Evolutionary conservation across 768 basidiomycete genomes (phyloP), one percentile per base, ranked within the genome.

Genomic region (Mycena chlorophos): DNA sequence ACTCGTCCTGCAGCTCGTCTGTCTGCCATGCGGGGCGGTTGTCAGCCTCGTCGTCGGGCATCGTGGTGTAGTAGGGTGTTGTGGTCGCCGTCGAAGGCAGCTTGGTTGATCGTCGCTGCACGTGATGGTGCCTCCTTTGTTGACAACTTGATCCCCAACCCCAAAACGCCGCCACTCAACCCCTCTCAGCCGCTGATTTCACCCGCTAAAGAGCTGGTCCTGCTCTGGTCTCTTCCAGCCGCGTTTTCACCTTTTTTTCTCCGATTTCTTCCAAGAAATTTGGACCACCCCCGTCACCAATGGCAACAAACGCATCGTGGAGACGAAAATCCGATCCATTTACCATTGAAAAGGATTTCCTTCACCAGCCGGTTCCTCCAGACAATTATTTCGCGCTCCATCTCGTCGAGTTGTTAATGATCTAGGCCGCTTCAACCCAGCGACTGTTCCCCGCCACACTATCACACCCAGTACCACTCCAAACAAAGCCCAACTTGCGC

Each of bases 1-100:
- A 97, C 75, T 95, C 94, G 63, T 95, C 93, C 56, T 85, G 87
- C 5, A 97, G 82, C 67, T 95, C 94, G 51, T 91, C 89, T 1
- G 91, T 92, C 68, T 90, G 87, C 91, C 91, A 93, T 47, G 81
- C 90, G 20, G 91, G 91, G 42, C 65, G 64, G 13, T 63, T 55
- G 45, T 53, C 42, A 23, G 43, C 56, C 20, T 63, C 60, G 49
- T 63, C 67, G 23, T 69, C 57, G 73, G 75, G 76, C 62, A 67
- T 65, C 53, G 63, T 43, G 48, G 67, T 62, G 53, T 64, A 64
- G 56, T 54, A 51, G 54, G 49, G 28, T 26, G 49, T 2, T 16
- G 50, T 54, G 57, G 55, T 34, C 31, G 57, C 54, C 45, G 43
- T 23, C 22, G 23, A 31, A n/a, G 6, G 12, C 12, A 25, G 45